Base-by-base conservation (phyloP, 2,329 filamentous ascomycete species). In the Neonectria hederae region DNA sequence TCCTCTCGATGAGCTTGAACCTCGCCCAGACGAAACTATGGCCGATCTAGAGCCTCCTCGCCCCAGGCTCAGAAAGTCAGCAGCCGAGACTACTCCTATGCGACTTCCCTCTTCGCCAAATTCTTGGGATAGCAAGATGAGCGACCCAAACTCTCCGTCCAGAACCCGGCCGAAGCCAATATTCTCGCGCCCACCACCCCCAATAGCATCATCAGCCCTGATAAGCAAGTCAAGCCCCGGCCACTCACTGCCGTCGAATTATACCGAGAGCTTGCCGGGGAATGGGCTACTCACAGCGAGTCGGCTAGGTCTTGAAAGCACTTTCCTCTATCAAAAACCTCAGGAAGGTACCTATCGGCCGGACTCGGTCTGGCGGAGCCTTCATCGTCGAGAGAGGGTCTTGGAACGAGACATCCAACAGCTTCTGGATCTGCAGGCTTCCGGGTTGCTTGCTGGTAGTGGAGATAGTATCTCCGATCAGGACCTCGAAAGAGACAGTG, bases 171-270 rank as follows among this genome's bases (percentile, higher is more conserved):
- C 69, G 9, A 77, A 72, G 13, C 64, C 75, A 3, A 77, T 86
- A 48, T 86, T 86, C 61, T 71, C 76, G 2, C 83, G 83, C 1
- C 84, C 84, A 0, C 84, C 84, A 0, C 83, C 84, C 1, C 84
- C 84, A 4, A 86, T 87, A 60, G 79, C 82, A 6, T 85, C 84
- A 0, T 76, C 79, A 3, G 62, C 82, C 21, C 58, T 82, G 2
- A 69, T 68, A n/a, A 68, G 63, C 54, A 67, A 69, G 7, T 57
- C 58, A 11, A 24, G 54, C 1, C 55, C 67, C 10, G 48, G 54
- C 14, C 56, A 60, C 6, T 65, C 66, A 13, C 26, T 22, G 2
- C 17, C 49, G 6, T 63, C 67, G 21, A 66, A 62, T 32, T 67
- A 67, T 3, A 49, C 52, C 26, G 66, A 66, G 17, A 68, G 45